These are phyloP conservation scores for Tolypocladium guangdongense DNA, from an alignment of 2,329 filamentous ascomycete species.

Conservation along the genomic window DNA sequence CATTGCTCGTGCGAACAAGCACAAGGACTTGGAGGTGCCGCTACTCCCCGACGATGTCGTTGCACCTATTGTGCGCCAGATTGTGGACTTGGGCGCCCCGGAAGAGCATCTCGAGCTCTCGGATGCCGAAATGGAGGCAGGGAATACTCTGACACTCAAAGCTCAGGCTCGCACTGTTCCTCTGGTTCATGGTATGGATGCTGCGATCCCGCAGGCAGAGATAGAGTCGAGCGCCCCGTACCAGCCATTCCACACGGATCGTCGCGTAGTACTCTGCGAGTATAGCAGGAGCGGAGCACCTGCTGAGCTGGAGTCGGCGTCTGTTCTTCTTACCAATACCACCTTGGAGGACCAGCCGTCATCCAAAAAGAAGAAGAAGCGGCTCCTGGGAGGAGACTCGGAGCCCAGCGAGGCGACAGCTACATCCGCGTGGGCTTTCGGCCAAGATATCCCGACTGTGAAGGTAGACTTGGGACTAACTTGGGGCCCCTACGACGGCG, in stretches of 20 bases:
- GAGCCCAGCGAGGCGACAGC: slow-evolving; percentile 5
- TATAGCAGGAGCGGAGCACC: slow-evolving; percentile 30
- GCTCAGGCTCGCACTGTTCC: slow-evolving; percentile 23
- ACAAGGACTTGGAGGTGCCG: slow-evolving; percentile 58
- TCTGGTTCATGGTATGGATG: slow-evolving; percentile 40
- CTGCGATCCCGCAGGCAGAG: slow-evolving; percentile 64
- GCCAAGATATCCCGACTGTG: slow-evolving; percentile 37
- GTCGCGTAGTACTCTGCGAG: slow-evolving; percentile 67
- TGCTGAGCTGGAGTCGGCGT: slow-evolving; percentile 23
- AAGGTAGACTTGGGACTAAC: slow-evolving; percentile 43
- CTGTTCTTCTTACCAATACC: slow-evolving; percentile 28
- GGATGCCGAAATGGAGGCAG: slow-evolving; percentile 41
- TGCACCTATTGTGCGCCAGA: slow-evolving; percentile 42
- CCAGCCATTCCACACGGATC: slow-evolving; percentile 90
- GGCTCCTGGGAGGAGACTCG: neutral
- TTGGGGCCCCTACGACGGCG: slow-evolving; percentile 33
- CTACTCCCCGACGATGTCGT: slow-evolving; percentile 48
- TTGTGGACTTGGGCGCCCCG: slow-evolving; percentile 37
- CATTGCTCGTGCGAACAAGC: slow-evolving; percentile 43
- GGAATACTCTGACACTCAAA: slow-evolving; percentile 42
- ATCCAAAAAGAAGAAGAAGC: slow-evolving; percentile 23
- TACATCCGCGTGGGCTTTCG: slow-evolving; percentile 45
- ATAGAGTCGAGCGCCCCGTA: slow-evolving; percentile 95
- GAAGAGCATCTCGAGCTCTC: slow-evolving; percentile 45
- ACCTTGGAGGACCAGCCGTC: slow-evolving; percentile 27